A percentile compares a stretch with the other conserved stretches of the same genome.
Evolutionary conservation across 169 alveolate species (phyloP).

Genomic region (Cyclospora cayetanensis): DNA sequence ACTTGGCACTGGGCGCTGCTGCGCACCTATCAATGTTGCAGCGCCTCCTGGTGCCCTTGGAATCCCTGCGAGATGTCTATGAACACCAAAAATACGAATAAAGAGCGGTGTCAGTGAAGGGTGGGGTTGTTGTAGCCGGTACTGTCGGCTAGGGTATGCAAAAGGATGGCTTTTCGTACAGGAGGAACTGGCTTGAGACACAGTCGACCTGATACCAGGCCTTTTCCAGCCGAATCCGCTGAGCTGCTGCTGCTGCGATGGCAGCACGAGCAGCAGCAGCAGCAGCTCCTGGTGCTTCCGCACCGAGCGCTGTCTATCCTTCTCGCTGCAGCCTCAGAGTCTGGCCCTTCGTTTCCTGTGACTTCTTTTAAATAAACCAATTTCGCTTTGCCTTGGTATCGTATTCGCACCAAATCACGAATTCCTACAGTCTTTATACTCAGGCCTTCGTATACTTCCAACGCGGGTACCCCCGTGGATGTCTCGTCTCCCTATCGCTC

Average conservation of each 20-base stretch:
- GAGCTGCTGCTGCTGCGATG: not conserved
- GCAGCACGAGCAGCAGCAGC: not conserved
- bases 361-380: too few species aligned
- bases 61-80: not conserved
- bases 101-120: slow-evolving; percentile 12
- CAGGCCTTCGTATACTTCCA: not conserved
- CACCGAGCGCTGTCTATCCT: not conserved
- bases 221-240: too few species aligned
- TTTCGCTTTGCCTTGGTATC: too few species aligned
- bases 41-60: not conserved
- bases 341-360: not conserved
- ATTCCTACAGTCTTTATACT: not conserved
- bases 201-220: too few species aligned
- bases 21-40: too few species aligned
- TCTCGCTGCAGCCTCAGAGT: not conserved
- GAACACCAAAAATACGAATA: not conserved
- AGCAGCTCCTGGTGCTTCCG: slow-evolving; percentile 12
- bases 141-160: too few species aligned
- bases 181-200: too few species aligned
- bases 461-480: not conserved
- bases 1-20: too few species aligned
- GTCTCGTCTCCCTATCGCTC: slow-evolving; percentile 57
- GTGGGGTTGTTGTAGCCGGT: slow-evolving; percentile 34
- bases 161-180: too few species aligned
- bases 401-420: too few species aligned